Evolutionary conservation across 495 filamentous ascomycete species (phyloP).

Genomic region (Jackrogersella minutella): DNA sequence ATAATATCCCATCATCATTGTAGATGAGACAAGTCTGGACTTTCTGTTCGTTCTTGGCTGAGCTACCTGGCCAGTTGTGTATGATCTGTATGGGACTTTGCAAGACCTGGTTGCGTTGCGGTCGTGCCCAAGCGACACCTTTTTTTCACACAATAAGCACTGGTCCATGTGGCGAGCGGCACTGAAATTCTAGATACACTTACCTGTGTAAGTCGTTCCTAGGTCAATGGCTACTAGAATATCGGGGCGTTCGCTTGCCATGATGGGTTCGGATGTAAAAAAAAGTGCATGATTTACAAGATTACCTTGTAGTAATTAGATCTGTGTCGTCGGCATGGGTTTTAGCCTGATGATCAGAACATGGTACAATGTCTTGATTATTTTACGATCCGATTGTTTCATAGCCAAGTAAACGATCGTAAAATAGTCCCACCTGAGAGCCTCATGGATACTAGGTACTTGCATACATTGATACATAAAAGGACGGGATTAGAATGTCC

Average conservation of each 20-base stretch:
- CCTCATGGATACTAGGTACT: slow-evolving; percentile 6
- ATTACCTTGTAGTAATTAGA: background rate
- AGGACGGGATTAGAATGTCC: background rate
- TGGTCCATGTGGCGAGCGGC: background rate
- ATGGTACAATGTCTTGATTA: background rate
- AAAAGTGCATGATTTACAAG: slow-evolving; percentile 22
- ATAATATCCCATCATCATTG: slow-evolving; percentile 46
- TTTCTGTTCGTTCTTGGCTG: slow-evolving; percentile 62
- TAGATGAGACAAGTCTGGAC: slow-evolving; percentile 67
- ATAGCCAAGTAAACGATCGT: background rate
- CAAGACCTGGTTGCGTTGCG: slow-evolving; percentile 27
- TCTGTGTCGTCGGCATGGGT: background rate
- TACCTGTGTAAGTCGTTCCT: slow-evolving; percentile 69
- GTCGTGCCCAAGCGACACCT: slow-evolving; percentile 32
- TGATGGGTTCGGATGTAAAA: slow-evolving; percentile 2
- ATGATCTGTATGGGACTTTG: slow-evolving; percentile 62
- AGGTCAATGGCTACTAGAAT: slow-evolving; percentile 68
- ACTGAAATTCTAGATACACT: slow-evolving; percentile 14
- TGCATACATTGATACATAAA: too few relatives aligned
- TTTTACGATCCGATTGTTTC: slow-evolving; percentile 3
- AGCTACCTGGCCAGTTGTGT: slow-evolving; percentile 67
- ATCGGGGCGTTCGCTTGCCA: slow-evolving; percentile 52
- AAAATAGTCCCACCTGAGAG: slow-evolving; percentile 8
- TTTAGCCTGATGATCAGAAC: background rate
- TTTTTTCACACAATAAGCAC: slow-evolving; percentile 5